Evolutionary conservation across 1,284 basidiomycete species (phyloP), one percentile per base, ranked within the genome.

Genomic region (Mycena sp.): DNA sequence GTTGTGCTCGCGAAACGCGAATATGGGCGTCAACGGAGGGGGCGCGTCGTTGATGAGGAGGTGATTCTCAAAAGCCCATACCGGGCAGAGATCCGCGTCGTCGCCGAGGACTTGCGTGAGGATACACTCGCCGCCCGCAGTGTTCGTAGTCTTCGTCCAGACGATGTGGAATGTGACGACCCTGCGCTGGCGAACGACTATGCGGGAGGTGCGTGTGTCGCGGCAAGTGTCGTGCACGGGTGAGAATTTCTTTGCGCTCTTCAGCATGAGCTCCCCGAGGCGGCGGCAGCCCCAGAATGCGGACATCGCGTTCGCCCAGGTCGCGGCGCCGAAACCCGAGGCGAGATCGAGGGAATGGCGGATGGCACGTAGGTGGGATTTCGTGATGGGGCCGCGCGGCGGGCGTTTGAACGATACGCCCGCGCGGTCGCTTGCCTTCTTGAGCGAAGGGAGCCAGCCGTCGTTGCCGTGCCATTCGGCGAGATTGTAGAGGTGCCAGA

Each of bases 261-360:
- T 19, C 5, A 29, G 17, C 9, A 43, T 23, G 3, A 56, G 17
- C 53, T 67, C 65, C 2, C 65, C 63, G 14, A 68, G 60, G n/a
- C 57, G 61, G 40, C 61, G 17, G 48, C 67, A 65, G 5, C 60
- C 64, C 55, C 44, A 68, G 52, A 65, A 63, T 14, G 64, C 43
- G 32, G 28, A 21, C 16, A 37, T 10, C 10, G 66, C 63, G 16
- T 38, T 19, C 16, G 63, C 63, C 64, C 67, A 68, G 19, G 59
- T 44, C 19, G 60, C 64, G 6, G 51, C 50, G 19, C 61, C 44
- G 3, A 7, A 30, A 11, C 63, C 60, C 4, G 17, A 40, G 1
- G 16, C 26, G 32, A 65, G 28, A 32, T 65, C 51, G 3, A 68
- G 64, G 16, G 26, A 25, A 0, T 17, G 16, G 4, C 45, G 29